phyloP scores from a whole-genome alignment of 176 grass and related monocot species.

The Oryza brachyantha region DNA sequence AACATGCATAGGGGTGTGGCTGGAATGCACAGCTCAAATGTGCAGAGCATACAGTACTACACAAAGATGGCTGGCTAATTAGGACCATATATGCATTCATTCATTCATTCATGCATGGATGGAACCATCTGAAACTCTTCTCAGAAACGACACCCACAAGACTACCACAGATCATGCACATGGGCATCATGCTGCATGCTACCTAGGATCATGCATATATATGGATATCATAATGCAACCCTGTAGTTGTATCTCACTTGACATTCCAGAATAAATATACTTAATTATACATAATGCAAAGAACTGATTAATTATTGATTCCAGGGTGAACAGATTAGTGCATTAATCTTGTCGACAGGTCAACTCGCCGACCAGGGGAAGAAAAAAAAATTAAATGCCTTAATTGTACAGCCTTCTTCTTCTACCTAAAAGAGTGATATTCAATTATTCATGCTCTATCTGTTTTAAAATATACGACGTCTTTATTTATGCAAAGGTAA shows the following conservation, averaged over 20 bases:
- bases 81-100: neutral
- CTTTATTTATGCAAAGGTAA: no score
- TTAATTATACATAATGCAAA: neutral
- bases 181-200: neutral
- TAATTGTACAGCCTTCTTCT: neutral
- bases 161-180: neutral
- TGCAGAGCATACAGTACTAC: neutral
- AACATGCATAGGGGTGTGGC: neutral
- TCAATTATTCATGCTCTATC: no score
- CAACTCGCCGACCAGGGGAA: neutral
- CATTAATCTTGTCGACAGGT: neutral
- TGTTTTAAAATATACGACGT: no score
- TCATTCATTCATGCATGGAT: neutral
- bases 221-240: neutral
- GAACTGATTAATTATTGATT: neutral
- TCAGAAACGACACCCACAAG: neutral
- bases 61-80: neutral
- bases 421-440: neutral
- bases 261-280: neutral
- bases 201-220: neutral
- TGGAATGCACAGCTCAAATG: neutral
- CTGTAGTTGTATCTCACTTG: neutral
- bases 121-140: neutral
- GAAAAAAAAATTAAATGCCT: neutral
- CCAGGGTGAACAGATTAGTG: neutral